Conservation (phyloP, 257 asterid genomes). For the Nicotiana noctiflora region DNA sequence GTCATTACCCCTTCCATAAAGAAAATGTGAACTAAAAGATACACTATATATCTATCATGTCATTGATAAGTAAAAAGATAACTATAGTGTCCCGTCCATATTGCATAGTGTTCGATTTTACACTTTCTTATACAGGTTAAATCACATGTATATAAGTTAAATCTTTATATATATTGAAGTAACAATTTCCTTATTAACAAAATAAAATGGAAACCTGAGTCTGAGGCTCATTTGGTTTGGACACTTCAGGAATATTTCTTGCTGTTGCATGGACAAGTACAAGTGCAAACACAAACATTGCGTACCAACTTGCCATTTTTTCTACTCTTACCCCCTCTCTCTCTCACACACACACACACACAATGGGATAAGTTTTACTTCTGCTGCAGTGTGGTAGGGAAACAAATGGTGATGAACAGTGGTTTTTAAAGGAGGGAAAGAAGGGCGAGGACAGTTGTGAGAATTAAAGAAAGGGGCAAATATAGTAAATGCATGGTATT, state of each 20-base stretch:
- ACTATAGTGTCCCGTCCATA: too few relatives aligned
- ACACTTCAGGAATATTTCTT: conserved; percentile 31
- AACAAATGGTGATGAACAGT: conserved; percentile 1
- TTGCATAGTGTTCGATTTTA: too few relatives aligned
- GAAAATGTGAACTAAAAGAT: neutral
- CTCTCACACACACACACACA: neutral
- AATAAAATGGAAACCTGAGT: neutral
- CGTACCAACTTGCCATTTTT: conserved; percentile 30
- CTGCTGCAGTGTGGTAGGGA: neutral
- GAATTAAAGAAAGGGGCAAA: conserved; percentile 9
- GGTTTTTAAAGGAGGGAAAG: conserved; percentile 11
- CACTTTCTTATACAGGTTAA: too few relatives aligned
- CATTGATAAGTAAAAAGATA: too few relatives aligned
- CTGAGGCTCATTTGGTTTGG: conserved; percentile 7
- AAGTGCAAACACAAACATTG: conserved; percentile 20
- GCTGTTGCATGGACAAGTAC: conserved; percentile 34
- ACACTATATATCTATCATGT: too few relatives aligned
- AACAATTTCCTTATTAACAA: neutral
- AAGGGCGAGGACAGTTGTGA: conserved; percentile 32
- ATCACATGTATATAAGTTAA: neutral
- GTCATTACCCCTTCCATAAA: fast-evolving
- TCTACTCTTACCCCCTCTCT: neutral
- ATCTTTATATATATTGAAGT: neutral
- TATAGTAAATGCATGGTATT: conserved; percentile 28
- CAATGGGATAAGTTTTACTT: neutral